These are phyloP conservation scores for Abortiporus biennis DNA, from an alignment of 1,284 basidiomycete genomes.

Conservation along the genomic window DNA sequence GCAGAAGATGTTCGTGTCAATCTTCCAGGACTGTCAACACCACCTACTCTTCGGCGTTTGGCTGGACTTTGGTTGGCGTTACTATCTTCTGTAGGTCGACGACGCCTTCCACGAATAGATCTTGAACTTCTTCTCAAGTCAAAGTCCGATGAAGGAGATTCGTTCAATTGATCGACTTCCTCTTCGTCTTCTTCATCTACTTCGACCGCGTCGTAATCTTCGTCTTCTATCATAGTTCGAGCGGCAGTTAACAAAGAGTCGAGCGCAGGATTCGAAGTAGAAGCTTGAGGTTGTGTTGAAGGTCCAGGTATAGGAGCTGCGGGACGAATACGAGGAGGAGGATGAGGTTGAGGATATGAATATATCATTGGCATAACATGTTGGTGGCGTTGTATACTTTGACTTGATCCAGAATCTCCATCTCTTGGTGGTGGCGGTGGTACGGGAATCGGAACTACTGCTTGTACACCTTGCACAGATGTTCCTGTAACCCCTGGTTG, in stretches of 20 bases:
- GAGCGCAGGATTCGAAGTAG: slow-evolving; percentile 10
- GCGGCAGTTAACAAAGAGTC: slow-evolving; percentile 59
- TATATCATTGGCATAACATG: background rate
- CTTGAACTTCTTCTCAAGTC: background rate
- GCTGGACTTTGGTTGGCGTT: background rate
- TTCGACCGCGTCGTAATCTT: slow-evolving; percentile 28
- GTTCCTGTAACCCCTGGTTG: too few species aligned
- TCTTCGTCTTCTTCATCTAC: slow-evolving; percentile 16
- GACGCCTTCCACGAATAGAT: background rate
- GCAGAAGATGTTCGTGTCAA: background rate
- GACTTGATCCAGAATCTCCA: background rate
- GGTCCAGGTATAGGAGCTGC: background rate
- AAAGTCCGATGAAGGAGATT: slow-evolving; percentile 8
- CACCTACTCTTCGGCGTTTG: slow-evolving; percentile 3
- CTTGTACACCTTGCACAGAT: slow-evolving; percentile 1
- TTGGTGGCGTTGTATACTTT: background rate
- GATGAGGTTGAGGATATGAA: background rate
- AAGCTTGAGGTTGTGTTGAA: background rate
- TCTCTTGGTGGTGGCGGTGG: background rate
- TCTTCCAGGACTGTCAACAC: background rate
- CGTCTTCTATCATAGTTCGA: slow-evolving; percentile 43
- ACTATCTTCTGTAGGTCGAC: background rate
- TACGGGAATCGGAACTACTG: background rate
- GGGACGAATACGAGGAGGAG: background rate
- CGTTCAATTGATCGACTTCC: slow-evolving; percentile 8